Evolutionary conservation across 176 grass and related monocot species (phyloP).

Genomic region (Triticum turgidum): DNA sequence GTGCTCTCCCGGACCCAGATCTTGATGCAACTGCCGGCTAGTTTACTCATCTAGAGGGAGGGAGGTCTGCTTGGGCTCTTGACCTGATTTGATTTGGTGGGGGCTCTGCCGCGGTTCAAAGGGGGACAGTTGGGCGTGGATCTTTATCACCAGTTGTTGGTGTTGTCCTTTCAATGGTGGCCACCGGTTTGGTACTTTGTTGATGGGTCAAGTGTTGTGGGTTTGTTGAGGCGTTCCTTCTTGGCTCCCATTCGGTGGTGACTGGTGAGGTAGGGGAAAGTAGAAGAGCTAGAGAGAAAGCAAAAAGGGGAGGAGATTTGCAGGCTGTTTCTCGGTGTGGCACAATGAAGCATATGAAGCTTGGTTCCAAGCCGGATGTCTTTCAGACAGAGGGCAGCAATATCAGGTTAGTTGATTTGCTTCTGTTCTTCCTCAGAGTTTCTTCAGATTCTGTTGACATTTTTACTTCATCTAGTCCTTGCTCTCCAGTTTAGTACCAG

Average conservation of each 20-base stretch:
- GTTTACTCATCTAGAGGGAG: conserved; percentile 59
- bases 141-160: conserved; percentile 52
- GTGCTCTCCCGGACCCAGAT: conserved; percentile 52
- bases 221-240: conserved; percentile 47
- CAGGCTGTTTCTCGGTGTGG: conserved; percentile 9
- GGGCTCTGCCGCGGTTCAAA: conserved; percentile 36
- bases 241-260: conserved; percentile 24
- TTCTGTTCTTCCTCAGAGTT: conserved; percentile 9
- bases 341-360: conserved; percentile 99
- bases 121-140: conserved; percentile 48
- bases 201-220: conserved; percentile 60
- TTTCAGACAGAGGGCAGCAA: conserved; percentile 78
- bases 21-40: conserved; percentile 40
- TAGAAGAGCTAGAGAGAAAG: conserved; percentile 7
- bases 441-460: neutral
- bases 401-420: conserved; percentile 63
- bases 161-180: conserved; percentile 36
- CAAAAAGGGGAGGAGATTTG: conserved; percentile 1
- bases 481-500: neutral
- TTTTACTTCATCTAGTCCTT: neutral
- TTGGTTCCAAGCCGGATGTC: conserved; percentile 92
- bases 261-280: conserved; percentile 22
- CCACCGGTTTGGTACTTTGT: conserved; percentile 45
- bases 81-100: conserved; percentile 54
- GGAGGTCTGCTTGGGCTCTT: conserved; percentile 11